These are phyloP conservation scores for Angophora floribunda DNA, from an alignment of 345 rosid species.

Conservation along the genomic window DNA sequence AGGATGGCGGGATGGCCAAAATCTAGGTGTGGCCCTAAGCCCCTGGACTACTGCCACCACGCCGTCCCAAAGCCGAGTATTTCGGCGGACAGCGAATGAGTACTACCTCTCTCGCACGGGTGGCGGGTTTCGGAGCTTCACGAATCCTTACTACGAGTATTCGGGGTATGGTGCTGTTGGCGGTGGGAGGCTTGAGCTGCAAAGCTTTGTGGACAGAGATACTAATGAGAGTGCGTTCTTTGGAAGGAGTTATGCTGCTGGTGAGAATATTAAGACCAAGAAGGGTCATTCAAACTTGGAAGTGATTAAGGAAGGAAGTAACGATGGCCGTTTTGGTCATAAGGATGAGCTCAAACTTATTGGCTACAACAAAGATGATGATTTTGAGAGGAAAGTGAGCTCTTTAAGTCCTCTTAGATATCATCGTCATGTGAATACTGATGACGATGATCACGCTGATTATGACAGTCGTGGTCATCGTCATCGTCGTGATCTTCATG, in stretches of 20 bases:
- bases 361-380: conserved; percentile 7
- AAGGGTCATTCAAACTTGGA: neutral
- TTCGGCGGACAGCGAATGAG: conserved; percentile 36
- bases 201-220: conserved; percentile 27
- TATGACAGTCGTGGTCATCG: neutral
- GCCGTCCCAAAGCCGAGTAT: conserved; percentile 5
- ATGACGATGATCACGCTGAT: neutral
- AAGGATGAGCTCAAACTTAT: conserved; percentile 8
- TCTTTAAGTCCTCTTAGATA: conserved; percentile 11
- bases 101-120: conserved; percentile 25
- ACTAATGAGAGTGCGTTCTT: conserved; percentile 10
- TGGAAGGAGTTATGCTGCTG: conserved; percentile 10
- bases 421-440: conserved; percentile 7
- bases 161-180: conserved; percentile 9
- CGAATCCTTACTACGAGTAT: conserved; percentile 15
- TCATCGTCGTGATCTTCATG: neutral
- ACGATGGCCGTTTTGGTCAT: conserved; percentile 1
- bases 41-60: conserved; percentile 35
- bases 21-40: conserved; percentile 41
- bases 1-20: conserved; percentile 27
- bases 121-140: conserved; percentile 13
- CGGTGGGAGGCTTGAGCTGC: conserved; percentile 44
- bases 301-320: conserved; percentile 13
- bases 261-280: conserved; percentile 8
- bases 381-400: conserved; percentile 5